Conservation (phyloP, 306 rosid species). For the Cucurbita maxima region DNA sequence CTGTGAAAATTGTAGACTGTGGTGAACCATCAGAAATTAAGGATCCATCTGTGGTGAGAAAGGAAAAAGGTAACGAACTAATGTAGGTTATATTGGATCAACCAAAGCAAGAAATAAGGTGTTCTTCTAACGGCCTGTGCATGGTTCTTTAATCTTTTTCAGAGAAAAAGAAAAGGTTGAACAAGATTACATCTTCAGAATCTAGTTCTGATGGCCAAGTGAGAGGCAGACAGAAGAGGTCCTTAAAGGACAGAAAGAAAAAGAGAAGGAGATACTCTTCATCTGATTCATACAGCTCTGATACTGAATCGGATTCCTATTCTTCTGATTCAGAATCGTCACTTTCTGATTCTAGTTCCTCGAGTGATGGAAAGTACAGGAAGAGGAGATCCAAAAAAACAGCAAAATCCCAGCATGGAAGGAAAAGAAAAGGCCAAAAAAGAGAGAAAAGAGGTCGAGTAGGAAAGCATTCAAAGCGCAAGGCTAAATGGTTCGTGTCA, state of each 20-base stretch:
- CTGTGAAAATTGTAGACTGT: constrained; percentile 71
- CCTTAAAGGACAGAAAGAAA: constrained; percentile 40
- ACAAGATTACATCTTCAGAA: constrained; percentile 36
- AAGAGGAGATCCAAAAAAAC: constrained; percentile 45
- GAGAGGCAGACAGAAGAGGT: constrained; percentile 35
- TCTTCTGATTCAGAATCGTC: constrained; percentile 44
- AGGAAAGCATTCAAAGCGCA: constrained; percentile 39
- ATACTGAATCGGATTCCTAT: constrained; percentile 32
- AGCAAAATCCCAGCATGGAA: constrained; percentile 38
- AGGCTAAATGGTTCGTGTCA: constrained; percentile 41
- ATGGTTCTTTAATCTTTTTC: constrained; percentile 11
- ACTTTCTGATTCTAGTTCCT: constrained; percentile 55
- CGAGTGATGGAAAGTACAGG: constrained; percentile 48
- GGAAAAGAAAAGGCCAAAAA: constrained; percentile 40
- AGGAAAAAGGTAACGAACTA: constrained; percentile 53
- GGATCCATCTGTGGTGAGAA: constrained; percentile 26
- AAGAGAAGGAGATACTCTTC: constrained; percentile 54
- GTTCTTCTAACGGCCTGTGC: constrained; percentile 5
- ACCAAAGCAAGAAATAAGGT: neutral
- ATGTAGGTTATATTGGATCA: neutral
- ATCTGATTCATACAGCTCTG: constrained; percentile 59
- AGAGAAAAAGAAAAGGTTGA: constrained; percentile 53
- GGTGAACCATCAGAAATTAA: constrained; percentile 53
- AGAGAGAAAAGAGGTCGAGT: constrained; percentile 42
- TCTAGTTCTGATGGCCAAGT: constrained; percentile 45